Base-by-base conservation (phyloP, 2,329 filamentous ascomycete species). In the Cladosporium sp. region DNA sequence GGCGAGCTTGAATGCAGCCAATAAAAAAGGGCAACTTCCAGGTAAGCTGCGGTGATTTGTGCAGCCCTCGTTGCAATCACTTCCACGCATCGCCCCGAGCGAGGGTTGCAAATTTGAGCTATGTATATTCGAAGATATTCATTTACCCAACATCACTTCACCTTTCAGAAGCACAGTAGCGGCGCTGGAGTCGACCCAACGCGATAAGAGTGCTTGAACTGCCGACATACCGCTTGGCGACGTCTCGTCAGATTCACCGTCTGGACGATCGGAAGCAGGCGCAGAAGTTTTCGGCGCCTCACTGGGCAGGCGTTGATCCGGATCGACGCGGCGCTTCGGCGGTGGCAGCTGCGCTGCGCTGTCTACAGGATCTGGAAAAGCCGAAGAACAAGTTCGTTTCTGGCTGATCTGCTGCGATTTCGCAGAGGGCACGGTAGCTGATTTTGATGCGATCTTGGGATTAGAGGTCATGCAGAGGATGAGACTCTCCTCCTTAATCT, bases 401-500 rank as follows among this genome's bases (percentile, higher is more conserved):
- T 40, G 37, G 37, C 19, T 7, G 19, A 20, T 4, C 4, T 28
- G 25, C 39, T 75, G 72, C 17, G 76, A 74, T 55, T 86, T 82
- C 42, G 85, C 85, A 9, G 86, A 80, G 60, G 84, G 80, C 56
- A 80, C 73, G 54, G 81, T 77, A 24, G 79, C 76, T 28, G 68
- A 59, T 57, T 69, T 71, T 62, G 80, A 75, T 4, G 76, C 74
- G 45, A 85, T 76, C 80, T 96, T 97, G 64, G 90, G 88, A 85
- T 97, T 97, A 72, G 90, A 91, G 68, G 96, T 87, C 86, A 99
- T 96, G 79, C 94, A 99, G 60, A 99, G 94, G 69, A 99, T 91
- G 74, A 97, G 99, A 35, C 94, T 94, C 82, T 97, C 97, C 83
- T 97, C 94, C 77, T 99, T 93, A 63, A 99, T 97, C 77, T 91